These are phyloP conservation scores for Sugiyamaella grinbergsii DNA, from an alignment of 1,139 yeast species.

Conservation along the genomic window DNA sequence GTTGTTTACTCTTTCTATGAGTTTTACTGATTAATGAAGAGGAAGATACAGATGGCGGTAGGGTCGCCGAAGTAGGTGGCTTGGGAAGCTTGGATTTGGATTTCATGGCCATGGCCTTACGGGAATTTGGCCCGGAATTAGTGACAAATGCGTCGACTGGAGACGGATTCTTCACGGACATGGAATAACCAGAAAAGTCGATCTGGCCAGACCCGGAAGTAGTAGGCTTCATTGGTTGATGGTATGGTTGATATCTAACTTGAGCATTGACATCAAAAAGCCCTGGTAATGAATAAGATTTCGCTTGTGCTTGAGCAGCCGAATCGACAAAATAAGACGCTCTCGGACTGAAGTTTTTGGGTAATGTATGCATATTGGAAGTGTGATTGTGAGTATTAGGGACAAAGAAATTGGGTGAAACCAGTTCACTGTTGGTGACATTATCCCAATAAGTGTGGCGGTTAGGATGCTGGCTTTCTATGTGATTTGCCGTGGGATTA, in stretches of 20 bases:
- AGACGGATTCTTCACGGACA: conserved; percentile 18
- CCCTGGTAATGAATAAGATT: conserved; percentile 32
- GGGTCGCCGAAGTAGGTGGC: conserved; percentile 4
- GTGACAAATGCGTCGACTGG: conserved; percentile 2
- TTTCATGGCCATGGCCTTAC: conserved; percentile 9
- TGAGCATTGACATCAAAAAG: conserved; percentile 27
- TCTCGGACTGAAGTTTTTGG: conserved; percentile 17
- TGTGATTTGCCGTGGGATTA: neutral
- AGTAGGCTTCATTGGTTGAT: conserved; percentile 12
- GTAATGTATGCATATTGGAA: conserved; percentile 18
- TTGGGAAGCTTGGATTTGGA: conserved; percentile 1
- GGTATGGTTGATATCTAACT: conserved; percentile 21
- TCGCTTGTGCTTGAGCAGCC: conserved; percentile 28
- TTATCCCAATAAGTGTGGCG: conserved; percentile 33
- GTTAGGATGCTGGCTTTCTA: too few relatives aligned
- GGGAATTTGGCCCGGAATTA: conserved; percentile 3
- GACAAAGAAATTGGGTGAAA: conserved; percentile 29
- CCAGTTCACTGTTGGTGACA: conserved; percentile 32
- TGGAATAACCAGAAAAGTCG: conserved; percentile 32
- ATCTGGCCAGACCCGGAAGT: conserved; percentile 21
- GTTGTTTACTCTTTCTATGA: conserved; percentile 22
- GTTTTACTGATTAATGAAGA: conserved; percentile 12
- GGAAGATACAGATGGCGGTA: conserved; percentile 5
- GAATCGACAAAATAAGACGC: conserved; percentile 23
- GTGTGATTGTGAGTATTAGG: conserved; percentile 10